These are phyloP conservation scores for Trichosporon faecale DNA, from an alignment of 1,284 basidiomycete species.

Conservation along the genomic window DNA sequence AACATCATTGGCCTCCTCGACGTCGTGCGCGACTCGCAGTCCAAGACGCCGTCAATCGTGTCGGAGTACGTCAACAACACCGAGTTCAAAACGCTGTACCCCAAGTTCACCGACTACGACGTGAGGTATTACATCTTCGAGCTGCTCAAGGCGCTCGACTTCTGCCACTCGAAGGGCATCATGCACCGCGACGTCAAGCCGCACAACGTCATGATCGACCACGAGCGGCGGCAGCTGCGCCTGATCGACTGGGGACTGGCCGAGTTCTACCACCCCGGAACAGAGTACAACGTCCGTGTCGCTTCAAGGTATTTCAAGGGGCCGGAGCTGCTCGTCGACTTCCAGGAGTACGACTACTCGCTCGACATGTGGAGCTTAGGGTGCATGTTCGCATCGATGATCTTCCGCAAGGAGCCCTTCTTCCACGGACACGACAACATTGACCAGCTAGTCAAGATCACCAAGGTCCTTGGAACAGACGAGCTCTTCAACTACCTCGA, in stretches of 20 bases:
- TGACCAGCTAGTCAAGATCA: constrained; percentile 97
- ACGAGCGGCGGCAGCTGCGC: constrained; percentile 91
- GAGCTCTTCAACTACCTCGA: constrained; percentile 81
- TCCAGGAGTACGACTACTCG: constrained; percentile 96
- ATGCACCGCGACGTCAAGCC: constrained; percentile 99
- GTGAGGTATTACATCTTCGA: constrained; percentile 97
- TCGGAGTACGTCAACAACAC: constrained; percentile 99
- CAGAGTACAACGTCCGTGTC: constrained; percentile 97
- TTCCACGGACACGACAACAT: constrained; percentile 99
- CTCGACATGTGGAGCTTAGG: constrained; percentile 98
- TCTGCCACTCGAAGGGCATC: constrained; percentile 96
- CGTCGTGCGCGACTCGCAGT: constrained; percentile 83
- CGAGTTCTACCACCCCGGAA: constrained; percentile 97
- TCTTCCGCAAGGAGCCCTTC: constrained; percentile 99
- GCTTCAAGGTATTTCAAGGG: constrained; percentile 98
- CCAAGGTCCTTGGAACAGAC: constrained; percentile 95
- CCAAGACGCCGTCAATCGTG: constrained; percentile 94
- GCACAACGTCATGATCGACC: constrained; percentile 99
- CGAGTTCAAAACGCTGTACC: constrained; percentile 96
- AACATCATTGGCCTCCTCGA: constrained; percentile 83
- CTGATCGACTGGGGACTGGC: constrained; percentile 99
- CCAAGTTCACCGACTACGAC: constrained; percentile 89
- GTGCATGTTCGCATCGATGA: constrained; percentile 99
- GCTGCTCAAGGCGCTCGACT: constrained; percentile 95
- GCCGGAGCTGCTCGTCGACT: constrained; percentile 94